Percentiles rank a stretch among this genome's conserved stretches.
Evolutionary conservation across 2,329 filamentous ascomycete species (phyloP).

Genomic region (Huntiella abstrusa): DNA sequence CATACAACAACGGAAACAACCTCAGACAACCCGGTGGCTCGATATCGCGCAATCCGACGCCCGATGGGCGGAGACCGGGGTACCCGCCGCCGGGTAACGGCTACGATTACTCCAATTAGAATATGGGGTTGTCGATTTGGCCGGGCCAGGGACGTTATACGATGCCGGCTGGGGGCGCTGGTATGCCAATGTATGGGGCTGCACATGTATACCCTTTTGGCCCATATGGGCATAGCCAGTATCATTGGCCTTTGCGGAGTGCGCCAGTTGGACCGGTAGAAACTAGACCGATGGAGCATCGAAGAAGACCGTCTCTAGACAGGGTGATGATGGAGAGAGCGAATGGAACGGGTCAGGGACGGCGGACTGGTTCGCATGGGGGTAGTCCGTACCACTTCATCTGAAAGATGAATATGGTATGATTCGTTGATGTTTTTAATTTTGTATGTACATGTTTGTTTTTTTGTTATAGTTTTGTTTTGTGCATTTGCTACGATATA

Average conservation of each 20-base stretch:
- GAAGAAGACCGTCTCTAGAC: too few relatives aligned
- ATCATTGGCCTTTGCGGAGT: too few relatives aligned
- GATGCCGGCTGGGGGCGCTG: too few relatives aligned
- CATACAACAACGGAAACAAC: slow-evolving; percentile 2
- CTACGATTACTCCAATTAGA: slow-evolving; percentile 12
- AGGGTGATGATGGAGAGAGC: too few relatives aligned
- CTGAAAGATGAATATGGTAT: slow-evolving; percentile 1
- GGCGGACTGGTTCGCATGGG: neutral
- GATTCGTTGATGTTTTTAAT: neutral
- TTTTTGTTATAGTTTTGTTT: slow-evolving; percentile 1
- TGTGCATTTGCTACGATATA: slow-evolving; percentile 6
- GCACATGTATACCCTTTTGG: too few relatives aligned
- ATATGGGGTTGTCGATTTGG: slow-evolving; percentile 5
- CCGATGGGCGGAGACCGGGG: slow-evolving; percentile 30
- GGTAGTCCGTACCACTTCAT: slow-evolving; percentile 5
- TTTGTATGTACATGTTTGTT: neutral
- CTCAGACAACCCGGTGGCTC: slow-evolving; percentile 22
- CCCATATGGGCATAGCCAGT: too few relatives aligned
- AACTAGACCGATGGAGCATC: too few relatives aligned
- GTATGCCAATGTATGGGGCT: too few relatives aligned
- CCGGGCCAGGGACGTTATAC: neutral
- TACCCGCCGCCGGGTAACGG: slow-evolving; percentile 17
- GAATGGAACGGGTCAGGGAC: too few relatives aligned
- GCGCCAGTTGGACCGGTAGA: too few relatives aligned
- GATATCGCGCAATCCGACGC: slow-evolving; percentile 37